Evolutionary conservation across 768 basidiomycete genomes (phyloP).

Genomic region (Amanita rubescens): DNA sequence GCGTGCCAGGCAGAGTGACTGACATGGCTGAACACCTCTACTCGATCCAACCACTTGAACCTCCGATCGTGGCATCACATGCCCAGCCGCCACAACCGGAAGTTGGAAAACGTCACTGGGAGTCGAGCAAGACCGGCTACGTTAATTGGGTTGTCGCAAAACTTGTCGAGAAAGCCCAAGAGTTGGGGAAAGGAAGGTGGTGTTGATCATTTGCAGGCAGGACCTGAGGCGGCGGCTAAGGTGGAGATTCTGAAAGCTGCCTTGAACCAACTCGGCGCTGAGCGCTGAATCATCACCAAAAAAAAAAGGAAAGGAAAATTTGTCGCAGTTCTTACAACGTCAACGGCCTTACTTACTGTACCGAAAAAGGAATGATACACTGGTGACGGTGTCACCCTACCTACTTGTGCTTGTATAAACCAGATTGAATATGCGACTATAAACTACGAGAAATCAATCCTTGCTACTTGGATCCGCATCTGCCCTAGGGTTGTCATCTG

Average conservation of each 20-base stretch:
- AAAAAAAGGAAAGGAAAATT: no score
- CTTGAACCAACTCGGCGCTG: not conserved
- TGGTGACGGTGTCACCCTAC: not conserved
- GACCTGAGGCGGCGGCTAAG: conserved; percentile 1
- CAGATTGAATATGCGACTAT: not conserved
- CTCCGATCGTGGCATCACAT: conserved; percentile 28
- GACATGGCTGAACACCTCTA: conserved; percentile 41
- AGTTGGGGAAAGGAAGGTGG: conserved; percentile 13
- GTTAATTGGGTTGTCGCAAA: conserved; percentile 67
- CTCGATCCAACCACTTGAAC: conserved; percentile 39
- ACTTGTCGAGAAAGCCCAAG: conserved; percentile 31
- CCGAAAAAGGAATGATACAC: not conserved
- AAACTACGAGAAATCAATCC: not conserved
- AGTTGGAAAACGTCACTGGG: conserved; percentile 72
- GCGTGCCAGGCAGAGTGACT: conserved; percentile 33
- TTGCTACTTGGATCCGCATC: not conserved
- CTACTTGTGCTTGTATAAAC: conserved; percentile 1
- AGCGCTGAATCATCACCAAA: not conserved
- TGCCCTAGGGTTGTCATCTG: not conserved
- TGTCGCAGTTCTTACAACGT: not conserved
- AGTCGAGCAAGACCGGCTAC: conserved; percentile 68
- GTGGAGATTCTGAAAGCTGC: conserved; percentile 1
- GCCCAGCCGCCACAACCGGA: conserved; percentile 43
- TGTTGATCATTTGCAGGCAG: conserved; percentile 5
- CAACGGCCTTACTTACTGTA: no score